Evolutionary conservation across 1,284 basidiomycete species (phyloP).

Genomic region (Tilletia walkeri): DNA sequence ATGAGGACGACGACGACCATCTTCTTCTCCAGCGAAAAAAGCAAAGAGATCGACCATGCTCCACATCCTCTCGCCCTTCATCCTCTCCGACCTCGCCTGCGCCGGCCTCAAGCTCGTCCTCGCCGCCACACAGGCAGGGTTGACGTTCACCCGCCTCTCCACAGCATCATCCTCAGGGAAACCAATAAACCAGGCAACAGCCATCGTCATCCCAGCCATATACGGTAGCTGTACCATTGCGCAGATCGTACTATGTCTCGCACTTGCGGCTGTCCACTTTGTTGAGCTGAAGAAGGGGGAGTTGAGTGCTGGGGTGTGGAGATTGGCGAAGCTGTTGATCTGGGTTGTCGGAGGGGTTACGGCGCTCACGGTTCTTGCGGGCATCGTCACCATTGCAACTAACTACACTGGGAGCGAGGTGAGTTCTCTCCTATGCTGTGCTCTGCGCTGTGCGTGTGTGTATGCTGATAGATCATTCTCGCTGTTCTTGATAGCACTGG

Average conservation of each 20-base stretch:
- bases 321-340: neutral
- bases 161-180: neutral
- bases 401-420: neutral
- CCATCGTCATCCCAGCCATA: constrained; percentile 11
- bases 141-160: neutral
- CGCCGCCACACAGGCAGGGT: neutral
- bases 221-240: neutral
- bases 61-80: neutral
- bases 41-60: neutral
- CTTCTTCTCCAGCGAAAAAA: no score
- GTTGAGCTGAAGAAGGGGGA: constrained; percentile 3
- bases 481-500: neutral
- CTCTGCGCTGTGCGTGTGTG: neutral
- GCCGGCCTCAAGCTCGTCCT: constrained; percentile 10
- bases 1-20: no score
- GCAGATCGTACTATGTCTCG: neutral
- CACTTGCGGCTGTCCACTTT: neutral
- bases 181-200: neutral
- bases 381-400: neutral
- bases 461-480: neutral
- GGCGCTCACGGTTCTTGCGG: neutral
- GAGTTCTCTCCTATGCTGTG: neutral
- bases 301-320: neutral
- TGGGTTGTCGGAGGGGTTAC: neutral
- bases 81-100: neutral